These are phyloP conservation scores for Paramecium sonneborni DNA, from an alignment of 73 alveolate species.

Conservation along the genomic window DNA sequence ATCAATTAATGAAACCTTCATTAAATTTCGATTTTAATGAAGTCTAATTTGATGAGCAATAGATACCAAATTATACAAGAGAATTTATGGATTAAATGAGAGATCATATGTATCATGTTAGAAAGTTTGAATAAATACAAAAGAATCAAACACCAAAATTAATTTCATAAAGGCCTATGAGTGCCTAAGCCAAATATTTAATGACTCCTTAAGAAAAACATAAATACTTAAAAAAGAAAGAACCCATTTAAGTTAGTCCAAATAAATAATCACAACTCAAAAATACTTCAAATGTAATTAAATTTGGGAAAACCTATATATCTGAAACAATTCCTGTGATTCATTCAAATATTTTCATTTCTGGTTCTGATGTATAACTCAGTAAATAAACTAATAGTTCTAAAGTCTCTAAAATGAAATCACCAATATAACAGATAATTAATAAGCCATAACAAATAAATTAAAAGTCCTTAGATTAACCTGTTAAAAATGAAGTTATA, in stretches of 20 bases:
- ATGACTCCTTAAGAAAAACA: neutral
- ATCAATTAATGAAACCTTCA: neutral
- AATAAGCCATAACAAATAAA: neutral
- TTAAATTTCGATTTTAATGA: neutral
- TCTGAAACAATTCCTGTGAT: conserved; percentile 8
- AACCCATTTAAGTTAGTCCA: neutral
- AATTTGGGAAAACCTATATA: neutral
- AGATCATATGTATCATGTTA: neutral
- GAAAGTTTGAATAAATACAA: no score
- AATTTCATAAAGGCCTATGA: neutral
- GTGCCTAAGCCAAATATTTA: neutral
- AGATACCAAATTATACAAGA: neutral
- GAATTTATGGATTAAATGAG: neutral
- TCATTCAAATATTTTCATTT: neutral
- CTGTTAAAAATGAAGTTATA: neutral
- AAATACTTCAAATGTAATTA: neutral
- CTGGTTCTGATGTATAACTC: neutral
- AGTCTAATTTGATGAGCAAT: neutral
- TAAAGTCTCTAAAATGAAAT: neutral
- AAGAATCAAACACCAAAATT: neutral
- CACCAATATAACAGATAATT: neutral
- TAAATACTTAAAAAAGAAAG: neutral
- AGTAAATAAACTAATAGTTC: neutral
- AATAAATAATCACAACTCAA: neutral
- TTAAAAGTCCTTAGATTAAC: neutral